Conservation (phyloP, 1,284 basidiomycete species). For the Irpex sp. region DNA sequence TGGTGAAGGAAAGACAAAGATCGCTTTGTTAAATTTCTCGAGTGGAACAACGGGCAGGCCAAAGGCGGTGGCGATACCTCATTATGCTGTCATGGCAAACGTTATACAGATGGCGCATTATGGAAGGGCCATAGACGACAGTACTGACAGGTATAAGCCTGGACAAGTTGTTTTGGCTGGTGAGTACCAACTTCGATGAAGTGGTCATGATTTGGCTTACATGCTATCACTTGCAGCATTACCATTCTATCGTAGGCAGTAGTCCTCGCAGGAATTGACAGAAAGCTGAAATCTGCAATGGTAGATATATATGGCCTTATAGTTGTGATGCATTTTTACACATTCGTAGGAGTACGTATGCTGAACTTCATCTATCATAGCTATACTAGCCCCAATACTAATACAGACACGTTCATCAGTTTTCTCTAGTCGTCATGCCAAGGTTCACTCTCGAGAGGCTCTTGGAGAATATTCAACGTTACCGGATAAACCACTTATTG, state of each 20-base stretch:
- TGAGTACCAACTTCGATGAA: slow-evolving; percentile 21
- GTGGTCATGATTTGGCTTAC: not conserved
- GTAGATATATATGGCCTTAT: slow-evolving; percentile 70
- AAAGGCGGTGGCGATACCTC: slow-evolving; percentile 75
- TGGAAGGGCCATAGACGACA: slow-evolving; percentile 41
- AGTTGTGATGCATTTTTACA: slow-evolving; percentile 30
- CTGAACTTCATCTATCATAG: too few species aligned
- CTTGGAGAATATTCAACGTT: slow-evolving; percentile 64
- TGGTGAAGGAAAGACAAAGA: slow-evolving; percentile 61
- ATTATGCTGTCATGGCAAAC: slow-evolving; percentile 66
- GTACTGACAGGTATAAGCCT: slow-evolving; percentile 36
- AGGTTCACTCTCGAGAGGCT: slow-evolving; percentile 70
- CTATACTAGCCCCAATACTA: too few species aligned
- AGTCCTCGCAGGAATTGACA: not conserved
- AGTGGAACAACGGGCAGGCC: slow-evolving; percentile 81
- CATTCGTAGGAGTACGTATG: slow-evolving; percentile 6
- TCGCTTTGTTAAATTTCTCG: slow-evolving; percentile 76
- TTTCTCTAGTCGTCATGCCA: slow-evolving; percentile 66
- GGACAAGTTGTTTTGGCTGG: slow-evolving; percentile 56
- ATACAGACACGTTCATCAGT: slow-evolving; percentile 27
- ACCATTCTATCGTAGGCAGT: slow-evolving; percentile 28
- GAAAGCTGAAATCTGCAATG: not conserved
- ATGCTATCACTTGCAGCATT: slow-evolving; percentile 17
- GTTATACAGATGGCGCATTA: slow-evolving; percentile 58
- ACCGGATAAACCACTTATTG: slow-evolving; percentile 66